Evolutionary conservation across 371 early-diverging fungal genomes (phyloP).

Genomic region (Choanephora cucurbitarum): DNA sequence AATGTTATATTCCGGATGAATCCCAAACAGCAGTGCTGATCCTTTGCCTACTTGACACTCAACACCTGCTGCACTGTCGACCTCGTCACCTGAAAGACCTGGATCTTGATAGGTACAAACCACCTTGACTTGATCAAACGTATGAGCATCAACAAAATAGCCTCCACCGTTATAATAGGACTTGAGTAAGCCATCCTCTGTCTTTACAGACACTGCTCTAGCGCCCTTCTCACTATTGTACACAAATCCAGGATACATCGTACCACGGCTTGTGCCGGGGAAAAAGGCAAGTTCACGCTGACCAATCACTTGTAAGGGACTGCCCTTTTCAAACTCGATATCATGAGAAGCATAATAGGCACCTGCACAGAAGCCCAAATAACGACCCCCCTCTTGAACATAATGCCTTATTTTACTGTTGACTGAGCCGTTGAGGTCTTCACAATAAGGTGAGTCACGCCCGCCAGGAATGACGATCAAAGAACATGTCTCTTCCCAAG

Average conservation of each 20-base stretch:
- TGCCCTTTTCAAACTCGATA: slow-evolving; percentile 80
- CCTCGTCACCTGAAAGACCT: slow-evolving; percentile 17
- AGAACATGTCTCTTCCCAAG: slow-evolving; percentile 83
- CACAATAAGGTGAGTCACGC: slow-evolving; percentile 78
- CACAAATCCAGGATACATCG: slow-evolving; percentile 74
- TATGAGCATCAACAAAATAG: slow-evolving; percentile 57
- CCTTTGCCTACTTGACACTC: slow-evolving; percentile 65
- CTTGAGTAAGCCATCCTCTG: slow-evolving; percentile 8
- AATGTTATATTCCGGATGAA: slow-evolving; percentile 74
- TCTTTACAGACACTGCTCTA: slow-evolving; percentile 33
- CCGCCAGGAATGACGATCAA: slow-evolving; percentile 91
- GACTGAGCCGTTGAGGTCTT: slow-evolving; percentile 61
- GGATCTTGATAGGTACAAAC: slow-evolving; percentile 60
- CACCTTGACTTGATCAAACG: slow-evolving; percentile 39
- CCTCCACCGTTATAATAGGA: slow-evolving; percentile 83
- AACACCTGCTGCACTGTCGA: slow-evolving; percentile 50
- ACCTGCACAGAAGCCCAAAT: slow-evolving; percentile 92
- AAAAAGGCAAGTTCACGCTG: slow-evolving; percentile 73
- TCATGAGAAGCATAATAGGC: slow-evolving; percentile 77
- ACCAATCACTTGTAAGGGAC: slow-evolving; percentile 67
- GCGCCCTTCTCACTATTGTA: slow-evolving; percentile 82
- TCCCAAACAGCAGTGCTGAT: slow-evolving; percentile 63
- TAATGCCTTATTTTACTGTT: slow-evolving; percentile 66
- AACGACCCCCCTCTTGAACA: slow-evolving; percentile 81
- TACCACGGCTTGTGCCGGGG: slow-evolving; percentile 70